A percentile compares a stretch with the other conserved stretches of the same genome.
Conservation (phyloP, 257 asterid species). For the Catharanthus roseus region DNA sequence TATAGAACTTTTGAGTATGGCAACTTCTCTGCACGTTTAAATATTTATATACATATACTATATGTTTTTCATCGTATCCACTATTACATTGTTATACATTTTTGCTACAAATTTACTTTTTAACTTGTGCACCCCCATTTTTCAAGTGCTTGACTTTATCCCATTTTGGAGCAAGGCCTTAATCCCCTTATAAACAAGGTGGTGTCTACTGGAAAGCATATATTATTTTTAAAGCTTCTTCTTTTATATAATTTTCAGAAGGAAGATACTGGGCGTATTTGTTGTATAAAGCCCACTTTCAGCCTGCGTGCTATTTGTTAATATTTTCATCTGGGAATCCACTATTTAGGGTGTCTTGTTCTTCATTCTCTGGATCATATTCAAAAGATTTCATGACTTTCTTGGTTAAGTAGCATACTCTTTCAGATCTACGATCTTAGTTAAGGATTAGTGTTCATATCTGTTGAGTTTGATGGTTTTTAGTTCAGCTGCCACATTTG, state of each 20-base stretch:
- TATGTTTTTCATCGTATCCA: no score
- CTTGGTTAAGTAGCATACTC: not conserved
- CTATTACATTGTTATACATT: not conserved
- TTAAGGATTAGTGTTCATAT: no score
- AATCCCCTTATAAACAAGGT: not conserved
- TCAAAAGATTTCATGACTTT: not conserved
- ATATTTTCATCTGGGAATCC: no score
- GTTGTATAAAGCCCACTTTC: no score
- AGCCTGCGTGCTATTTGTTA: not conserved
- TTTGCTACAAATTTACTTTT: not conserved
- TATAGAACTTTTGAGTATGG: no score
- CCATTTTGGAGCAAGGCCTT: not conserved
- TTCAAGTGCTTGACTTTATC: not conserved
- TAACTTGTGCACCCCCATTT: not conserved
- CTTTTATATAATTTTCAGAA: not conserved
- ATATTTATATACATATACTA: not conserved
- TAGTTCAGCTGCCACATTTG: not conserved
- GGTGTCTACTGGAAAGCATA: not conserved
- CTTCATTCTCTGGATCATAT: not conserved
- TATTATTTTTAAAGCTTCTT: no score
- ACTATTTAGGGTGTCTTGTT: no score
- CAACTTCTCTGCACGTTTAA: not conserved
- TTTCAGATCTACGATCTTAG: no score
- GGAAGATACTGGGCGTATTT: not conserved
- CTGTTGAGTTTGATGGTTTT: no score